Conservation (phyloP, 1,284 basidiomycete species). For the Ustilago esculenta region DNA sequence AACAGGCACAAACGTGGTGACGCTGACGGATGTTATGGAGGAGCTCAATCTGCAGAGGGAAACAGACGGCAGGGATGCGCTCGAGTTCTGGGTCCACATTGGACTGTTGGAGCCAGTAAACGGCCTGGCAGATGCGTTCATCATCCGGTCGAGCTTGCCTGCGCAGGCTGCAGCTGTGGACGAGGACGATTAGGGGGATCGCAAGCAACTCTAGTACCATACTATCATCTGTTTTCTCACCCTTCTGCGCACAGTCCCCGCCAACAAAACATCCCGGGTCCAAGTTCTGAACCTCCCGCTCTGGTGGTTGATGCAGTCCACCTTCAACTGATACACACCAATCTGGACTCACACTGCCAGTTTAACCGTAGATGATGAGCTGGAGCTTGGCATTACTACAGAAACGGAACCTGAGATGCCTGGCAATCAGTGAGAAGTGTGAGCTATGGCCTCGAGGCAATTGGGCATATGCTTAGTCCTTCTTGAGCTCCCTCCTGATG, state of each 20-base stretch:
- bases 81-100: slow-evolving; percentile 30
- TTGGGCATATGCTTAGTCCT: slow-evolving; percentile 44
- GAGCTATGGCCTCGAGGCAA: background rate
- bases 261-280: no score
- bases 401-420: background rate
- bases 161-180: background rate
- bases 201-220: slow-evolving; percentile 5
- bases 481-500: slow-evolving; percentile 64
- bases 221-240: no score
- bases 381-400: slow-evolving; percentile 15
- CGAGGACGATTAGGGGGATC: slow-evolving; percentile 5
- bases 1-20: slow-evolving; percentile 11
- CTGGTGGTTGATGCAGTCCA: no score
- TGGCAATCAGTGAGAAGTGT: no score
- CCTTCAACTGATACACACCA: background rate
- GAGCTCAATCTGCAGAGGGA: slow-evolving; percentile 44
- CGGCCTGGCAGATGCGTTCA: slow-evolving; percentile 30
- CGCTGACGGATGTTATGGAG: slow-evolving; percentile 39
- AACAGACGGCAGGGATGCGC: slow-evolving; percentile 33
- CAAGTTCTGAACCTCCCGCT: no score
- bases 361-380: background rate
- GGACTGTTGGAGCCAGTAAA: slow-evolving; percentile 20
- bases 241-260: no score
- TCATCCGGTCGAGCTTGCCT: slow-evolving; percentile 20
- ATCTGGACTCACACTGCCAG: no score